Percentiles rank a stretch among this genome's conserved stretches.
These are phyloP conservation scores for Atkinsonella texensis DNA, from an alignment of 2,329 filamentous ascomycete species.

Conservation along the genomic window DNA sequence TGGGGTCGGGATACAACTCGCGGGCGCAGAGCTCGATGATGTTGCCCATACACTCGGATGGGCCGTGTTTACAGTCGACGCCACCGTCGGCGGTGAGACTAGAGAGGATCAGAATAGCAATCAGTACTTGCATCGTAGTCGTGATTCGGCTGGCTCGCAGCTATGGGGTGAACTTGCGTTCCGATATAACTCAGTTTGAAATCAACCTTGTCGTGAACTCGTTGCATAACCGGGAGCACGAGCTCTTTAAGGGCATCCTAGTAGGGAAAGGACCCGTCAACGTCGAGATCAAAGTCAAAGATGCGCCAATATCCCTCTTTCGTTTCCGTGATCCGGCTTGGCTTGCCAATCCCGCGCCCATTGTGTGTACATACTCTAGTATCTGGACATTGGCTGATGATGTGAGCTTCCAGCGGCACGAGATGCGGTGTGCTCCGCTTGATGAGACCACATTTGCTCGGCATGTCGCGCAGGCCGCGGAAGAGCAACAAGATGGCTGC, in stretches of 20 bases:
- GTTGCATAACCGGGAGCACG: conserved; percentile 77
- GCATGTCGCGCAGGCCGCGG: not conserved
- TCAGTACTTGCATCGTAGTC: not conserved
- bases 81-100: conserved; percentile 66
- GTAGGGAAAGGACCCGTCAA: not conserved
- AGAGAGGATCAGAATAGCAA: conserved; percentile 10
- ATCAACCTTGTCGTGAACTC: conserved; percentile 70
- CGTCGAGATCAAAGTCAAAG: not conserved
- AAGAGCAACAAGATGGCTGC: conserved; percentile 1
- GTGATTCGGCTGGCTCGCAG: not conserved
- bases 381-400: conserved; percentile 96
- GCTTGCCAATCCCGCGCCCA: not conserved
- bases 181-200: conserved; percentile 89
- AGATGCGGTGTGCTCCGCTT: conserved; percentile 12
- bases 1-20: conserved; percentile 69
- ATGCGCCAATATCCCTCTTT: not conserved
- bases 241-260: conserved; percentile 68
- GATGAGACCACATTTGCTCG: not conserved
- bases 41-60: conserved; percentile 81
- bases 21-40: conserved; percentile 88
- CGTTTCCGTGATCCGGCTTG: not conserved
- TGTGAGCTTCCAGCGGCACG: conserved; percentile 82
- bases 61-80: conserved; percentile 80
- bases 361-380: conserved; percentile 40
- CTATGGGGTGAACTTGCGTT: conserved; percentile 35